Conservation (phyloP, 2,329 filamentous ascomycete genomes). For the Herpotrichia juniperi region DNA sequence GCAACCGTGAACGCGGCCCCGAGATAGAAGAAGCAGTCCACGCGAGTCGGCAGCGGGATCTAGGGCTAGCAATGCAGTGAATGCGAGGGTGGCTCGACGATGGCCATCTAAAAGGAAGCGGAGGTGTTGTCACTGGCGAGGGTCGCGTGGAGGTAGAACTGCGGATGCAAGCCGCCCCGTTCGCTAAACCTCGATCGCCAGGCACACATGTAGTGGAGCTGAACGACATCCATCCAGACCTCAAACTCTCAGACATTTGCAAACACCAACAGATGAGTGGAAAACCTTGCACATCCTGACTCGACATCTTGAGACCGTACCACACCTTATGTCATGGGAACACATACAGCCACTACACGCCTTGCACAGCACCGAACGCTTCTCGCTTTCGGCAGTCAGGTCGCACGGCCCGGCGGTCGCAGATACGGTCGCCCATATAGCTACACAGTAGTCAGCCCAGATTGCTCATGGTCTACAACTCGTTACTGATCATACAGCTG, state of each 20-base stretch:
- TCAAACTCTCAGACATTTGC: no score
- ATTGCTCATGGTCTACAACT: background rate
- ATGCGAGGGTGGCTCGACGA: constrained; percentile 2
- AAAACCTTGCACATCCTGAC: background rate
- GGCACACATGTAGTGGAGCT: background rate
- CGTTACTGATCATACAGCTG: background rate
- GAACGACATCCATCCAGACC: no score
- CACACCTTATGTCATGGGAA: no score
- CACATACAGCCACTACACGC: no score
- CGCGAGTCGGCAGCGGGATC: constrained; percentile 17
- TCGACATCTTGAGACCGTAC: background rate
- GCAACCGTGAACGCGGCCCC: constrained; percentile 14
- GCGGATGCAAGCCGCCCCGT: background rate
- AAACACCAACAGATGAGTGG: no score
- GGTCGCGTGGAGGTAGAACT: background rate
- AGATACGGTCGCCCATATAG: background rate
- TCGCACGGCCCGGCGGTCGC: background rate
- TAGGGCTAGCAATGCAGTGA: constrained; percentile 1
- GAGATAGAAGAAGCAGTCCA: constrained; percentile 20
- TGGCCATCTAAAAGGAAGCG: background rate
- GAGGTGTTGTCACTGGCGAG: background rate
- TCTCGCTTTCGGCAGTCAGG: background rate
- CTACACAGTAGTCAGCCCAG: background rate
- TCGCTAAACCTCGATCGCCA: background rate
- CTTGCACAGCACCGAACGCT: constrained; percentile 2